A percentile compares a stretch with the other conserved stretches of the same genome.
phyloP scores from a whole-genome alignment of 495 filamentous ascomycete species.

The Podospora australis region DNA sequence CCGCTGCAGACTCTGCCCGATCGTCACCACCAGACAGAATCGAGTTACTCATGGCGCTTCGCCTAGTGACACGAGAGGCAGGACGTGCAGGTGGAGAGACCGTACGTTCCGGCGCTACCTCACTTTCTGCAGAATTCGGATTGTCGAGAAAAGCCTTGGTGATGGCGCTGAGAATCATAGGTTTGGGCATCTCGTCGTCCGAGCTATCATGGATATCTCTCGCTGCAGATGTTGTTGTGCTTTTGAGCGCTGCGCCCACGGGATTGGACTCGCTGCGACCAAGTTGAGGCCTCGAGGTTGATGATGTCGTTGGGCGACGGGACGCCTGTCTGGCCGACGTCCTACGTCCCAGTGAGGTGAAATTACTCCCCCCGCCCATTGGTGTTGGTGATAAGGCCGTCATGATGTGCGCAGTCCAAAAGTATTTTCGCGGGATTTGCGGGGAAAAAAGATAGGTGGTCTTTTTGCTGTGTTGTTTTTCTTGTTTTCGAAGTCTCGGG shows the following conservation, averaged over 20 bases:
- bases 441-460: background rate
- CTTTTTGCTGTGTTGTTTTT: background rate
- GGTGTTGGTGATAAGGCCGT: slow-evolving; percentile 34
- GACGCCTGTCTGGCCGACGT: slow-evolving; percentile 38
- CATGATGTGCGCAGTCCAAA: slow-evolving; percentile 16
- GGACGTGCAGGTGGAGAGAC: slow-evolving; percentile 45
- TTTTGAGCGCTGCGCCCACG: slow-evolving; percentile 1
- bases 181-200: slow-evolving; percentile 63
- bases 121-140: slow-evolving; percentile 37
- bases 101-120: slow-evolving; percentile 44
- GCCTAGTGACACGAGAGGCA: slow-evolving; percentile 46
- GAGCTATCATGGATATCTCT: slow-evolving; percentile 54
- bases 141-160: slow-evolving; percentile 70
- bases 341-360: slow-evolving; percentile 31
- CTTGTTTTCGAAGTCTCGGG: slow-evolving; percentile 7
- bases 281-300: slow-evolving; percentile 26
- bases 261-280: slow-evolving; percentile 35
- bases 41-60: slow-evolving; percentile 30
- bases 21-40: slow-evolving; percentile 22
- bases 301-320: slow-evolving; percentile 28
- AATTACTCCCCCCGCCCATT: slow-evolving; percentile 27
- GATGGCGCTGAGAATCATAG: slow-evolving; percentile 72
- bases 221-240: slow-evolving; percentile 5
- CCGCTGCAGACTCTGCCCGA: slow-evolving; percentile 6
- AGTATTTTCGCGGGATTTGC: background rate